Base-by-base conservation (phyloP, 768 basidiomycete species). In the Amanita inopinata region DNA sequence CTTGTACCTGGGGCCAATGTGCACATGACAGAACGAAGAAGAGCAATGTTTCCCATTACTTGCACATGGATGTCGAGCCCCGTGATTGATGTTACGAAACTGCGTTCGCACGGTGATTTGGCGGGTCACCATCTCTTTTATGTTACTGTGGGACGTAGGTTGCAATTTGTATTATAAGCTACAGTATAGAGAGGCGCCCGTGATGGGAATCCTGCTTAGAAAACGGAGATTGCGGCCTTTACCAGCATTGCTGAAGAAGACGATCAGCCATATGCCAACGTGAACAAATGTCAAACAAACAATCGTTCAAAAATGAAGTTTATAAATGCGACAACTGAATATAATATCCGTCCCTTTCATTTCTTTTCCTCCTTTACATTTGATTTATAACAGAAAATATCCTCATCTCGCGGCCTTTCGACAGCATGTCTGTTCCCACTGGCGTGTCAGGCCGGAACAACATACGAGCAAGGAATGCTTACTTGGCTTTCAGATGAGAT, bases 401-500 rank as follows among this genome's bases (percentile, higher is more conserved):
- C 78, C 49, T 80, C 78, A 50, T 80, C 78, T 0, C 67, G 61
- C 23, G 76, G 58, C 12, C 56, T 50, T 27, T 53, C 51, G 25
- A 76, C 60, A 9, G 59, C 57, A 58, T 81, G 80, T 50, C 81
- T 82, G 43, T 24, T 42, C 34, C 42, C 34, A 31, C 9, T 17
- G 8, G 35, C 41, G 3, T 32, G 32, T 23, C 19, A 33, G 33
- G 25, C 6, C 8, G 5, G 5, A 5, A 15, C 25, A 24, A 46
- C 12, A 15, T 7, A 18, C 22, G 15, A 30, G 23, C 8, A 9
- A 32, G 31, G 22, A 27, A 17, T 6, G 55, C 74, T 49, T 48
- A 83, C 82, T 74, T 80, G 48, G 60, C 67, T 51, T 78, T 79
- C 45, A 74, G 51, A 48, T 85, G 83, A 17, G 78, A 81, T 30